Base-by-base conservation (phyloP, 2,329 filamentous ascomycete species). In the Diaporthe aspalathi region DNA sequence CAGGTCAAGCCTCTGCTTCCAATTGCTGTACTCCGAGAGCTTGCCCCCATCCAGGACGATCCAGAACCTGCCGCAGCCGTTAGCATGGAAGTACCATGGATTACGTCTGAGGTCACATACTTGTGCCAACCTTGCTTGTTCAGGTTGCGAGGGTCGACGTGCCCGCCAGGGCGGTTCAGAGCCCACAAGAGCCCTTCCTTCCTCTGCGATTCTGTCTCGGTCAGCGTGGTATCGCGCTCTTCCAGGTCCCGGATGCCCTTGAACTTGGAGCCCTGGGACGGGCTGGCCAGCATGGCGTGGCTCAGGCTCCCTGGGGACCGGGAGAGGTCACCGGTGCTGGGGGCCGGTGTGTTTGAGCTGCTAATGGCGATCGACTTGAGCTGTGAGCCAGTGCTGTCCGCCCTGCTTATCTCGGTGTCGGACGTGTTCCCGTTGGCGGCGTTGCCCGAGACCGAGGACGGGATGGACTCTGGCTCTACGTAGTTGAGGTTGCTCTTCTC, bases 121-220 rank as follows among this genome's bases (percentile, higher is more conserved):
- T 99, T 99, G 81, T 99, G 96, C 96, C 96, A 99, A 65, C 94
- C 95, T 81, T 97, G 94, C 80, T 98, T 98, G 79, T 98, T 98
- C 76, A 99, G 86, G 22, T 94, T 95, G 76, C 96, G 94, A 12
- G 96, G 96, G 80, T 99, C 97, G 35, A 96, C 95, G 80, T 99
- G 96, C 70, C 94, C 95, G 22, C 95, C 95, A 3, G 95, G 95
- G 74, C 94, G 90, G 78, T 95, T 98, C 54, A 98, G 84, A 32
- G 97, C 94, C 96, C 96, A 99, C 9, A 99, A 83, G 12, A 99
- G 85, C 7, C 96, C 97, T 83, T 99, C 96, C 79, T 98, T 99
- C 54, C 94, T 90, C 75, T 95, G 92, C 56, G 92, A 88, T 5
- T 68, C 63, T 72, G 83, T 84, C 6, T 83, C 81, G 17, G 84